Percentiles rank a stretch among this genome's conserved stretches.
These are phyloP conservation scores for Xylariaceae sp. DNA, from an alignment of 2,329 filamentous ascomycete species.

Conservation along the genomic window DNA sequence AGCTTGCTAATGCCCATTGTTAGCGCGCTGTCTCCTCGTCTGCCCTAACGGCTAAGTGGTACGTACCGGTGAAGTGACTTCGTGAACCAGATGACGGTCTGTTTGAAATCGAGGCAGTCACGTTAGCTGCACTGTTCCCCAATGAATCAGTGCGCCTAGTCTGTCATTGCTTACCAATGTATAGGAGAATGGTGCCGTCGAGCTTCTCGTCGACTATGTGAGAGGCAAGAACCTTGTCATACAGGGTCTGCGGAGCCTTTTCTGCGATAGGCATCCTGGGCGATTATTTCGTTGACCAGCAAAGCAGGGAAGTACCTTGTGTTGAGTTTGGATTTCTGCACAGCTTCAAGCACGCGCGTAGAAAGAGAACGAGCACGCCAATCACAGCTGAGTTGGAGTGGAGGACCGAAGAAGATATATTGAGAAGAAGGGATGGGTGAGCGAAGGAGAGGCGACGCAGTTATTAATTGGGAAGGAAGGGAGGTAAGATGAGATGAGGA, in stretches of 20 bases:
- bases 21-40: constrained; percentile 12
- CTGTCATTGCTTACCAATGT: constrained; percentile 82
- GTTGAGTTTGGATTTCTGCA: neutral
- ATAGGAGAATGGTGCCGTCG: constrained; percentile 86
- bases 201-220: constrained; percentile 94
- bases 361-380: neutral
- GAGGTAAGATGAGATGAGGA: neutral
- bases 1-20: constrained; percentile 62
- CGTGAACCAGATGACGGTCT: constrained; percentile 95
- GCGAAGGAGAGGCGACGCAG: too few relatives aligned
- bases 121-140: constrained; percentile 11
- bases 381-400: neutral
- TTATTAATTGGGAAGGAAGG: neutral
- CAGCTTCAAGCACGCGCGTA: neutral
- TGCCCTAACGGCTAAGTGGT: constrained; percentile 1
- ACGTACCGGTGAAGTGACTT: constrained; percentile 91
- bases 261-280: constrained; percentile 56
- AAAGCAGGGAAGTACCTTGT: too few relatives aligned
- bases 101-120: constrained; percentile 10
- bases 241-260: constrained; percentile 67
- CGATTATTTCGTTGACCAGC: neutral
- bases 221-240: constrained; percentile 94
- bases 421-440: neutral
- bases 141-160: neutral
- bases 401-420: neutral